phyloP scores from a whole-genome alignment of 148 eudicot species.

The Rhododendron ovatum region DNA sequence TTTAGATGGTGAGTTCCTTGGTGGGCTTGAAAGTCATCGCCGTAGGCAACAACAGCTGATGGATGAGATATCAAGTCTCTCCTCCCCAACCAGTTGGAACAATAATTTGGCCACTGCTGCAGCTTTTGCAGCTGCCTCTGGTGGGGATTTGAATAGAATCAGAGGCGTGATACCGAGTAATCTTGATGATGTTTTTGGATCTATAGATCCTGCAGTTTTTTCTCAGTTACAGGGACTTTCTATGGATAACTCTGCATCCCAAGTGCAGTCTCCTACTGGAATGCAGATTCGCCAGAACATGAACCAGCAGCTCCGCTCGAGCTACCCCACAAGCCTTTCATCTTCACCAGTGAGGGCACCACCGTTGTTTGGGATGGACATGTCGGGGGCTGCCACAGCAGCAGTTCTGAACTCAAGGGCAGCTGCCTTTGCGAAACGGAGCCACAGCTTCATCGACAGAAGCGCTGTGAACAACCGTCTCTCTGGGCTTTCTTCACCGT shows the following conservation, averaged over 20 bases:
- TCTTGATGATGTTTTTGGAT: constrained; percentile 52
- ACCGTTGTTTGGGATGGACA: constrained; percentile 45
- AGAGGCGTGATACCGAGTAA: constrained; percentile 47
- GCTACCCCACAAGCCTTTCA: constrained; percentile 52
- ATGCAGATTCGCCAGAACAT: constrained; percentile 46
- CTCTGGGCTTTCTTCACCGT: constrained; percentile 31
- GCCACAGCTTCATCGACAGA: constrained; percentile 85
- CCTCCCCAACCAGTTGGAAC: constrained; percentile 51
- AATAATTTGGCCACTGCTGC: constrained; percentile 17
- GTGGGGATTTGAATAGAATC: constrained; percentile 30
- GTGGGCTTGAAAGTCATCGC: constrained; percentile 28
- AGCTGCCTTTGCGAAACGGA: constrained; percentile 71
- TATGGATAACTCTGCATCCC: constrained; percentile 18
- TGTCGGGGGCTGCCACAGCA: constrained; percentile 25
- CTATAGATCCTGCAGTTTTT: constrained; percentile 33
- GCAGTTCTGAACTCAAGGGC: constrained; percentile 49
- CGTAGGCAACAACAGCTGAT: constrained; percentile 52
- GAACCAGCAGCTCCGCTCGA: constrained; percentile 53
- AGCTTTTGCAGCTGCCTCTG: constrained; percentile 15
- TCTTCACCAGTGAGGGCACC: constrained; percentile 56
- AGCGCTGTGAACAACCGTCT: constrained; percentile 26
- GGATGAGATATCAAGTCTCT: constrained; percentile 50
- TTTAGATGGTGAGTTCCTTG: constrained; percentile 45
- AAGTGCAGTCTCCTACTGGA: constrained; percentile 38
- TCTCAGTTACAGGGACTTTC: constrained; percentile 33